Base-by-base conservation (phyloP, 441 rosid genomes). In the Arabidopsis lyrata region DNA sequence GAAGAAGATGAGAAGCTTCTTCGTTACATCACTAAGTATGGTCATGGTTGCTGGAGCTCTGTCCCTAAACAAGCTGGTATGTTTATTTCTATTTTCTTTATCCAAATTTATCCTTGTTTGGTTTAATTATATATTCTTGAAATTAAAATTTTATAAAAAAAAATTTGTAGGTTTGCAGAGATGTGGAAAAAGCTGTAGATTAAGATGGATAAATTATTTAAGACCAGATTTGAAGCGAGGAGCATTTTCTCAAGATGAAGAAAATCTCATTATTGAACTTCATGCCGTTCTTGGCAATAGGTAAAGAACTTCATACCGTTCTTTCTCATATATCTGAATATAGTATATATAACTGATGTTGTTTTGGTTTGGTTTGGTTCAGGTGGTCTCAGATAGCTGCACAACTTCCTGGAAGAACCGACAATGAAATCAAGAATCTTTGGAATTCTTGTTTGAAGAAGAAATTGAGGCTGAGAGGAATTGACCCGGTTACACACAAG, bases 311-410 rank as follows among this genome's bases (percentile, higher is more conserved):
- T 6, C 61, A 3, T 22, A 20, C 60, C 12, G 38, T 53, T 68
- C 18, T 55, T 55, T 39, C 3, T 38, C 36, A 41, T 4, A n/a
- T n/a, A 13, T 14, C 0, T 39, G 14, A 12, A n/a, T 39, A 18
- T 13, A 0, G 6, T 39, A 29, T 45, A 5, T 74, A 5, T 16
- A 16, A 62, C 8, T 41, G 55, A 45, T 72, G 38, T 20, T 57
- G 38, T 20, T 57, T 45, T 39, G 69, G 7, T 55, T 64, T 36
- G 63, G 35, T 39, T 48, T 13, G 62, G 61, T 72, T 64, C 53
- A 95, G 99, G 81, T 95, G 99, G 99, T 95, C 99, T 72, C 98
- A 92, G 81, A 95, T 95, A 79, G 99, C 99, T 27, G 90, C 95
- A 12, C 90, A 89, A 68, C 82, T 95, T 73, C 97, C 99, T 0